Percentiles rank a stretch among this genome's conserved stretches.
Conservation (phyloP, 306 rosid species). For the Citrullus mucosospermus region DNA sequence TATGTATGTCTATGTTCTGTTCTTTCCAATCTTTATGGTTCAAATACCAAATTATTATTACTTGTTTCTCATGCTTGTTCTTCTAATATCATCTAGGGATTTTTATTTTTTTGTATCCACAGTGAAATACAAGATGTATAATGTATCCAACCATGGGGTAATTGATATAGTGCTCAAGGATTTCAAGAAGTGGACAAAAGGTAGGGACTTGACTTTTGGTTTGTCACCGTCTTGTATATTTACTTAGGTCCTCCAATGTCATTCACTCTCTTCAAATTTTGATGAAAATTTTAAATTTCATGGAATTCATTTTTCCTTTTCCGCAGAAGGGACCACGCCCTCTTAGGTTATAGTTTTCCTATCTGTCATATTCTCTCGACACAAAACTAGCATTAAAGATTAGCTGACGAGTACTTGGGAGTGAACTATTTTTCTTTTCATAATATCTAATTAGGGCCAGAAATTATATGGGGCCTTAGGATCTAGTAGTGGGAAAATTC, state of each 20-base stretch:
- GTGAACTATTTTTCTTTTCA: background rate
- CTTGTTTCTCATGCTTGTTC: background rate
- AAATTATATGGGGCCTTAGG: background rate
- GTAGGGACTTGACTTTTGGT: conserved; percentile 17
- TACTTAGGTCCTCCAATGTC: background rate
- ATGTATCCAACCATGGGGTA: conserved; percentile 38
- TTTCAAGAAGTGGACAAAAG: conserved; percentile 76
- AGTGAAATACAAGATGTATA: conserved; percentile 73
- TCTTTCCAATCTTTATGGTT: background rate
- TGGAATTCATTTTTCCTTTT: background rate
- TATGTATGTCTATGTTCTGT: conserved; percentile 30
- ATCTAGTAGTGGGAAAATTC: background rate
- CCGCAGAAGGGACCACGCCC: background rate
- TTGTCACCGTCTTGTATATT: background rate
- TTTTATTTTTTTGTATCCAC: conserved; percentile 10
- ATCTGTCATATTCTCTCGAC: background rate
- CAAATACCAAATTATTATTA: background rate
- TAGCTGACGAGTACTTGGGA: background rate
- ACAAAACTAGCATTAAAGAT: background rate
- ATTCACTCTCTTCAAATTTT: background rate
- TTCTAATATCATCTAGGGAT: background rate
- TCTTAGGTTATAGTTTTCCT: background rate
- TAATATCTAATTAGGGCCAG: background rate
- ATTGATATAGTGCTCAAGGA: conserved; percentile 55
- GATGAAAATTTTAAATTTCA: background rate